Percentiles rank a stretch among this genome's conserved stretches.
Conservation (phyloP, 2,329 filamentous ascomycete genomes). For the Fusarium verrucosum region DNA sequence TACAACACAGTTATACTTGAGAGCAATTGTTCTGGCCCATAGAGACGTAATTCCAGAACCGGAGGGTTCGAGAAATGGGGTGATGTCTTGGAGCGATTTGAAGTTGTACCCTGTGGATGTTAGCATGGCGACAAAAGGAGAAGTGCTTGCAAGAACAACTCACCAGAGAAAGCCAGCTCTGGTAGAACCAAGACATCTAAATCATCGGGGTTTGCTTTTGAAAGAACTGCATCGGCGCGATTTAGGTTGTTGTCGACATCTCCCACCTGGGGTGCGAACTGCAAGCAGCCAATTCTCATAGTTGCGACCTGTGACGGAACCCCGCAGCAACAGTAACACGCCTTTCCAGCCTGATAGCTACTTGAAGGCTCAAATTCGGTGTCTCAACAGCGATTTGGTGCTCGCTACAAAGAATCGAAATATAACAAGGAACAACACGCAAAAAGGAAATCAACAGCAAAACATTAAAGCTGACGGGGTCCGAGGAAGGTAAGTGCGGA, state of each 20-base stretch:
- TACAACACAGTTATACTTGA: conserved; percentile 73
- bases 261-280: conserved; percentile 77
- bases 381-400: too few species aligned
- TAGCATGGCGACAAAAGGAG: too few species aligned
- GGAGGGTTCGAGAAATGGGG: conserved; percentile 73
- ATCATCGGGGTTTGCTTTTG: conserved; percentile 58
- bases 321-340: conserved; percentile 17
- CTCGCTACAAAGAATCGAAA: too few species aligned
- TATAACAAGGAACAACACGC: background rate
- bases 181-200: conserved; percentile 78
- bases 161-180: conserved; percentile 79
- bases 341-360: background rate
- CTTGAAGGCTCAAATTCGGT: too few species aligned
- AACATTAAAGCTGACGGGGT: conserved; percentile 1
- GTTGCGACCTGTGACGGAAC: conserved; percentile 29
- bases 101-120: conserved; percentile 76
- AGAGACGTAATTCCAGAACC: conserved; percentile 72
- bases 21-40: conserved; percentile 75
- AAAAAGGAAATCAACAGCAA: background rate
- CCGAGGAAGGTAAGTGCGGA: background rate
- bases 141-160: conserved; percentile 13
- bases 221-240: conserved; percentile 59
- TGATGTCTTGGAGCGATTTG: conserved; percentile 72
- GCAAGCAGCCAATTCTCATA: conserved; percentile 76
- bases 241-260: conserved; percentile 71